phyloP scores from a whole-genome alignment of 2,329 filamentous ascomycete genomes.

The Cordyceps farinosa region DNA sequence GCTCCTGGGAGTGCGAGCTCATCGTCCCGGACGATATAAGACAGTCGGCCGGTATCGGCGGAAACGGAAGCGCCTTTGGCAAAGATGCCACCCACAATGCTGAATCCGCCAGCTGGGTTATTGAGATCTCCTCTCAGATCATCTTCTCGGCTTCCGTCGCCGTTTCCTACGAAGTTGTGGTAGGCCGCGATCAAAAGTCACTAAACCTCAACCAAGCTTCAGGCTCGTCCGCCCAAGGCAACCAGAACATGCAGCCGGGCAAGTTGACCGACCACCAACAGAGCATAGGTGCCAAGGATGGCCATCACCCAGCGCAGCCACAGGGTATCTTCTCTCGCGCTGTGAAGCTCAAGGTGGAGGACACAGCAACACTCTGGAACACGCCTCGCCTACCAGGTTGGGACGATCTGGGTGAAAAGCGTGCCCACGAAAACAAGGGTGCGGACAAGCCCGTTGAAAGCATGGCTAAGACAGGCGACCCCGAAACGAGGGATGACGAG shows the following conservation, averaged over 20 bases:
- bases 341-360: conserved; percentile 73
- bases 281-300: conserved; percentile 53
- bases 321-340: conserved; percentile 84
- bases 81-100: conserved; percentile 42
- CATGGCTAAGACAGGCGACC: conserved; percentile 31
- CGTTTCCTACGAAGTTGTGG: conserved; percentile 81
- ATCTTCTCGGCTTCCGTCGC: conserved; percentile 87
- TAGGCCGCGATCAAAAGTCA: conserved; percentile 83
- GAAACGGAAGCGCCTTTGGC: conserved; percentile 42
- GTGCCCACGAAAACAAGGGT: conserved; percentile 23
- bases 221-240: conserved; percentile 43
- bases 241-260: conserved; percentile 59
- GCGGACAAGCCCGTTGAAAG: conserved; percentile 34
- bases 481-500: conserved; percentile 27
- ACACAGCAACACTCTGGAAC: conserved; percentile 88
- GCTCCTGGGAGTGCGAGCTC: conserved; percentile 77
- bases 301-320: conserved; percentile 57
- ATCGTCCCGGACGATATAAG: conserved; percentile 75
- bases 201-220: conserved; percentile 58
- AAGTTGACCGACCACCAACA: conserved; percentile 74
- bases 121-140: conserved; percentile 89
- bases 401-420: conserved; percentile 41
- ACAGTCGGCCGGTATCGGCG: conserved; percentile 53
- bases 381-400: conserved; percentile 75
- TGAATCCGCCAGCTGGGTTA: conserved; percentile 73